Base-by-base conservation (phyloP, 1,284 basidiomycete genomes). In the Ustilago crameri region DNA sequence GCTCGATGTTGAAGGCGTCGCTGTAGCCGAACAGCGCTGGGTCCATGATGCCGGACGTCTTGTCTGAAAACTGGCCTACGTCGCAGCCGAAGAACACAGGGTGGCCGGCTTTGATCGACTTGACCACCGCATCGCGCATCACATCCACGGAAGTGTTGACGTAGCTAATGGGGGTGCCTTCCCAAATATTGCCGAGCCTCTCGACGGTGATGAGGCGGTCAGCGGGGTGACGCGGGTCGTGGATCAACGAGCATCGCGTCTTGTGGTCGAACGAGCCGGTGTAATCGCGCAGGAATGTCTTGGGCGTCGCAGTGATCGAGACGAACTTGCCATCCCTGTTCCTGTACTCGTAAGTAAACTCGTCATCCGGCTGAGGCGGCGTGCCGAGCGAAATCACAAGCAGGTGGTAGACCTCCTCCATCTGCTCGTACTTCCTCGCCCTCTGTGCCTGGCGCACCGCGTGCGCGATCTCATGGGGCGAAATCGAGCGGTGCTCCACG, bases 1-100 rank as follows among this genome's bases (percentile, higher is more conserved):
- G 84, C 32, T 80, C 84, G 78, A 88, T 87, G 52, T 88, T 87
- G 82, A 90, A 90, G 0, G 89, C 75, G 7, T 90, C 89, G 20
- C 70, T 57, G 57, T 72, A 76, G 79, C 93, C 91, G 82, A 90
- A 93, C 24, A 96, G 86, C 10, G 87, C 87, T 9, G 89, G 89
- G 83, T 95, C 93, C 93, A 95, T 92, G 74, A 96, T 90, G 20
- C 83, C 48, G 57, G 46, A 12, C 37, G 84, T 84, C 44, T 86
- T 85, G 73, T 93, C 89, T 1, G 90, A 91, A 80, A 89, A 92
- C 78, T 93, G 88, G 45, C 90, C 91, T 34, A 93, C 85, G 56
- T 87, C 93, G 82, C 93, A 96, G 1, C 95, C 95, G 81, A 95
- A 95, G 88, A 95, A 97, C 46, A 96, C 91, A 1, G 95, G 91